phyloP scores from a whole-genome alignment of 495 filamentous ascomycete species.

The Cenococcum geophilum region DNA sequence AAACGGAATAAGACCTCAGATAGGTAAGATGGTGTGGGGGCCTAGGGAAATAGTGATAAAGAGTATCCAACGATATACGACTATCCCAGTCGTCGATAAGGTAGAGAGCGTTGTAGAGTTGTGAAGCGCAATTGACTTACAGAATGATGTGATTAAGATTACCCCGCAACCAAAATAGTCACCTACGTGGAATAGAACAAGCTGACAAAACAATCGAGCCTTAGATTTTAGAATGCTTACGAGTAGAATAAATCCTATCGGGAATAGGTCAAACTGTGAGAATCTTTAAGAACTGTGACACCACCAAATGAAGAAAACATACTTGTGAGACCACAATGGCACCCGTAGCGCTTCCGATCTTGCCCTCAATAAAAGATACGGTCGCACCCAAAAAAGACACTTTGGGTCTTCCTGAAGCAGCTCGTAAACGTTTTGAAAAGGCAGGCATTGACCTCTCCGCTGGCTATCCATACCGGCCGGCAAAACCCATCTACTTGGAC shows the following conservation, averaged over 20 bases:
- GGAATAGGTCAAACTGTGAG: too few relatives aligned
- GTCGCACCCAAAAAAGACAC: slow-evolving; percentile 56
- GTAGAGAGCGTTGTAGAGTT: background rate
- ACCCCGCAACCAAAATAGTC: slow-evolving; percentile 19
- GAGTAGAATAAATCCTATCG: too few relatives aligned
- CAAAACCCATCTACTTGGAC: slow-evolving; percentile 54
- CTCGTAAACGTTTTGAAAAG: slow-evolving; percentile 53
- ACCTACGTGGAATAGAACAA: background rate
- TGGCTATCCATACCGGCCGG: slow-evolving; percentile 60
- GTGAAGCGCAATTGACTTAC: slow-evolving; percentile 22
- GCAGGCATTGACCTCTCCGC: slow-evolving; percentile 58
- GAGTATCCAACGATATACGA: background rate
- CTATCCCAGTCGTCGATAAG: background rate
- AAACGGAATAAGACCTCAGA: background rate
- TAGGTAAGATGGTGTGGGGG: background rate
- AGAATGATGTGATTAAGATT: slow-evolving; percentile 27
- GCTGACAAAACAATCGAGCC: background rate
- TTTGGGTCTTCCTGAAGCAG: slow-evolving; percentile 49
- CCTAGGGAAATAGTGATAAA: background rate
- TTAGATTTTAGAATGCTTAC: too few relatives aligned
- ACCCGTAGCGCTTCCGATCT: slow-evolving; percentile 43
- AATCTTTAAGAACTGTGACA: too few relatives aligned
- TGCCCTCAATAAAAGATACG: slow-evolving; percentile 54
- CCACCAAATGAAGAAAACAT: too few relatives aligned
- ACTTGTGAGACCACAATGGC: slow-evolving; percentile 15